These are phyloP conservation scores for Ogataea philodendri DNA, from an alignment of 805 yeast genomes.

Conservation along the genomic window DNA sequence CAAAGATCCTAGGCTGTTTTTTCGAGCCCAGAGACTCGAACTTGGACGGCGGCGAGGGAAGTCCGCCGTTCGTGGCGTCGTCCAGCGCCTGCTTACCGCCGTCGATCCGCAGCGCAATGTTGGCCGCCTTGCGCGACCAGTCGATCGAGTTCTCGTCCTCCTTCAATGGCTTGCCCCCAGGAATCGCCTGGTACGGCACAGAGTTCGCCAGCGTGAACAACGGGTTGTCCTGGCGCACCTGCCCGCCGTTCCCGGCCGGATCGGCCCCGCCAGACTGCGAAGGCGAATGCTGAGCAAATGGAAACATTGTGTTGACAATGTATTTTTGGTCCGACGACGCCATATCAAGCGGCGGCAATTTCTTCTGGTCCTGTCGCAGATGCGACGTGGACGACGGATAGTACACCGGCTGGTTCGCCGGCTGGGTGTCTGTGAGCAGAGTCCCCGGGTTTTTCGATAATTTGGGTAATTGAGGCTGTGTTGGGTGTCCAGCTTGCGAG, in stretches of 20 bases:
- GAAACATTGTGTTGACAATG: constrained; percentile 13
- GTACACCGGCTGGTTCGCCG: constrained; percentile 8
- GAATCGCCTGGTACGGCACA: constrained; percentile 19
- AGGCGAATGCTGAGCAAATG: constrained; percentile 18
- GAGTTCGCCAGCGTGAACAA: constrained; percentile 33
- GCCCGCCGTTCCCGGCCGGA: constrained; percentile 2
- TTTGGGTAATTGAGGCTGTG: constrained; percentile 26
- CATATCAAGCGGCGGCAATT: constrained; percentile 12
- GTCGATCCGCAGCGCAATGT: constrained; percentile 22
- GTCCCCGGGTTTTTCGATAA: constrained; percentile 18
- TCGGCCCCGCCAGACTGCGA: constrained; percentile 7
- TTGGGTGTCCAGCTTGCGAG: constrained; percentile 13
- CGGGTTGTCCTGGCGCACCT: constrained; percentile 25
- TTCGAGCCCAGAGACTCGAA: constrained; percentile 4
- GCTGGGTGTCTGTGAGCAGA: constrained; percentile 6
- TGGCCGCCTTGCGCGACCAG: constrained; percentile 30
- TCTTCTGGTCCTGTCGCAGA: constrained; percentile 20
- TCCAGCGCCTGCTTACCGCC: constrained; percentile 6
- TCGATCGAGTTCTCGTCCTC: constrained; percentile 15
- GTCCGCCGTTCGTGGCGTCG: constrained; percentile 9
- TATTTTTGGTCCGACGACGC: constrained; percentile 13
- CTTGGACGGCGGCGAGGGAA: constrained; percentile 12
- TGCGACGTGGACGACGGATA: constrained; percentile 22
- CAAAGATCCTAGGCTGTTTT: constrained; percentile 21
- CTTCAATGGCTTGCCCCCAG: constrained; percentile 9